Evolutionary conservation across 2,329 filamentous ascomycete species (phyloP), one percentile per base, ranked within the genome.

Genomic region (Penicillium corylophilum): DNA sequence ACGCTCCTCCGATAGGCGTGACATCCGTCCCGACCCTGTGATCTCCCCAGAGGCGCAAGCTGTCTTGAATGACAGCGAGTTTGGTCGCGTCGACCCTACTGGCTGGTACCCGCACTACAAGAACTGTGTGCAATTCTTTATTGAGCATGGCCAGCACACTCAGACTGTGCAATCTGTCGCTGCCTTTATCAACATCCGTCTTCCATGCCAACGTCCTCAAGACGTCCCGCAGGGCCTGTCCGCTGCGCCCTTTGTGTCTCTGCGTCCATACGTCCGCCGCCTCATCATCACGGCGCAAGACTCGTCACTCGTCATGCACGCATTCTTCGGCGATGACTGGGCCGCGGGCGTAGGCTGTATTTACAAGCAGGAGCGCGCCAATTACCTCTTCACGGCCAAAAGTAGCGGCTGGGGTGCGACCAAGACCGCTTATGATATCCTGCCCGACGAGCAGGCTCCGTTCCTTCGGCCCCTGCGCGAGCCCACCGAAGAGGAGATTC

Each of bases 331-430:
- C 16, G 86, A 94, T 51, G 86, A 93, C 66, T 99, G 92, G 89
- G 71, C 77, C 35, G 78, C 81, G 12, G 94, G 94, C 1, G 81
- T 97, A 36, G 88, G 90, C 0, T 84, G 85, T 20, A 79, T 96
- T 53, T 88, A 95, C 66, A 89, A 95, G 69, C 86, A 88, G 57
- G 94, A 99, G 73, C 82, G 94, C 46, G 81, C 90, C 44, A 99
- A 97, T 68, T 99, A 94, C 67, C 81, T 99, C 39, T 97, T 97
- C 69, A 89, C 93, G 0, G 90, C 92, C 12, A 99, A 97, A 76
- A 94, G 89, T 67, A 87, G 88, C 35, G 90, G 84, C 28, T 97
- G 93, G 93, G 80, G 90, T 16, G 84, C 84, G 51, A 92, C 96
- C 61, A 97, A 96, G 75, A 80, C 84, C 46, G 85, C 90, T 58